Percentiles rank a stretch among this genome's conserved stretches.
phyloP scores from a whole-genome alignment of 2,329 filamentous ascomycete species.

The Trichophyton schoenleinii region DNA sequence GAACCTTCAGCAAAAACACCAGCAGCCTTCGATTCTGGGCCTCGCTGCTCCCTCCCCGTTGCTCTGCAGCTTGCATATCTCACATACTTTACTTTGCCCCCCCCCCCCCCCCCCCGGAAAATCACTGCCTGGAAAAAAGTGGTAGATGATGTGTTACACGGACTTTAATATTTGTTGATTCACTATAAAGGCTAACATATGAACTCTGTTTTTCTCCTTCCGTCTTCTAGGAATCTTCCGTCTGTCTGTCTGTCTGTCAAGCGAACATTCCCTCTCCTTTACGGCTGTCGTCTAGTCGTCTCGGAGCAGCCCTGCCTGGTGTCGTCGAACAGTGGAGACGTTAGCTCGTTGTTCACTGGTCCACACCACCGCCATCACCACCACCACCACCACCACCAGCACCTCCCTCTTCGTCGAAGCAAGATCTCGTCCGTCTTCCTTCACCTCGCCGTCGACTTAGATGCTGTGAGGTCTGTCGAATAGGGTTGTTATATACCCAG shows the following conservation, averaged over 20 bases:
- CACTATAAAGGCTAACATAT: background rate
- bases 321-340: conserved; percentile 9
- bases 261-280: background rate
- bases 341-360: conserved; percentile 12
- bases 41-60: background rate
- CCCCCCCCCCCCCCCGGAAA: no score
- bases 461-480: background rate
- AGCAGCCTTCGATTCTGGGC: background rate
- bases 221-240: background rate
- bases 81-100: background rate
- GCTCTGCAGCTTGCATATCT: background rate
- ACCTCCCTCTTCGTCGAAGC: conserved; percentile 22
- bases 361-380: conserved; percentile 11
- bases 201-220: background rate
- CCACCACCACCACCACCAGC: no score
- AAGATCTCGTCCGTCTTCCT: conserved; percentile 10
- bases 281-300: background rate
- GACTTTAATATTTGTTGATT: background rate
- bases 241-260: background rate
- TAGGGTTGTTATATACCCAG: background rate
- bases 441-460: conserved; percentile 14
- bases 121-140: background rate
- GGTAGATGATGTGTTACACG: background rate
- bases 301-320: background rate
- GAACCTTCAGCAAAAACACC: background rate